Evolutionary conservation across 2,329 filamentous ascomycete genomes (phyloP).

Genomic region (Ophiostoma ulmi): DNA sequence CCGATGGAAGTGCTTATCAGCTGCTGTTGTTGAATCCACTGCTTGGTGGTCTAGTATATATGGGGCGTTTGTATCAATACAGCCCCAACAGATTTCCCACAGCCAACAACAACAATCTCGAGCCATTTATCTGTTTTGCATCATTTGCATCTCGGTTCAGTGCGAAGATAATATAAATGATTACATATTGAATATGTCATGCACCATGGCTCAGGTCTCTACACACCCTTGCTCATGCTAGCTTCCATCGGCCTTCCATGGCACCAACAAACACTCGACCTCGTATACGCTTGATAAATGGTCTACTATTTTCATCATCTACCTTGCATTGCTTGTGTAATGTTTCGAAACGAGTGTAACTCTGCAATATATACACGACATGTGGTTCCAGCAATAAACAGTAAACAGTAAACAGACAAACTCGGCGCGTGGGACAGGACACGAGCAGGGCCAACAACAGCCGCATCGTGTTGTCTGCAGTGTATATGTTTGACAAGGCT

Average conservation of each 20-base stretch:
- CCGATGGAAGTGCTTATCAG: background rate
- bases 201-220: too few relatives aligned
- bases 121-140: too few relatives aligned
- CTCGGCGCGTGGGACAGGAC: background rate
- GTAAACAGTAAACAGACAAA: background rate
- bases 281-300: background rate
- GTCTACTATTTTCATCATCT: background rate
- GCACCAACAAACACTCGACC: background rate
- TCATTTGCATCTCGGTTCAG: too few relatives aligned
- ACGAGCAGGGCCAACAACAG: background rate
- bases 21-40: background rate
- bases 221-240: background rate
- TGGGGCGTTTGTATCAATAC: background rate
- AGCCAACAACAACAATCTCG: background rate
- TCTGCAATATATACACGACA: background rate
- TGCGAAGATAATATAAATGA: too few relatives aligned
- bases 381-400: background rate
- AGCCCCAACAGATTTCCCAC: too few relatives aligned
- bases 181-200: too few relatives aligned
- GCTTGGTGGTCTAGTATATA: background rate
- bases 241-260: slow-evolving; percentile 6
- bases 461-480: background rate
- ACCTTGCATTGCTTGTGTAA: background rate
- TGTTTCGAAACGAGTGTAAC: background rate
- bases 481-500: background rate